Base-by-base conservation (phyloP, 139 green algal genomes). In the Edaphochlamys debaryana region DNA sequence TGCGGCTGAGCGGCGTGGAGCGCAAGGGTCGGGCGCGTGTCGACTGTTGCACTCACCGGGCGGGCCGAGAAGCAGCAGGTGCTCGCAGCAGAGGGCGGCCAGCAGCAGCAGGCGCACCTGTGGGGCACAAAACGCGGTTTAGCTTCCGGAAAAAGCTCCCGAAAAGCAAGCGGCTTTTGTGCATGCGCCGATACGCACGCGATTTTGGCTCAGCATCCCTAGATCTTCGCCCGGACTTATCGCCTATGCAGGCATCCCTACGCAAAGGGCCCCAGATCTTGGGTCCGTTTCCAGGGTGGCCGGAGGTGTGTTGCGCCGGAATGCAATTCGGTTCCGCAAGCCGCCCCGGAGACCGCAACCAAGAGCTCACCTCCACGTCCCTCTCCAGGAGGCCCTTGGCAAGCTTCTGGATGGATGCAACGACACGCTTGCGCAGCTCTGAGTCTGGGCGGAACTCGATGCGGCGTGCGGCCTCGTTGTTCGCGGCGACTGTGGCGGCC, bases 71-170 rank as follows among this genome's bases (percentile, higher is more conserved):
- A 98, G 90, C 74, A 98, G 91, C 79, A 98, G 70, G 84, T 98
- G 96, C 92, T 98, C 96, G 29, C 94, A 89, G 42, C 87, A 93
- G n/a, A 98, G 89, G 15, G 95, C 93, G 30, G 95, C 95, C n/a
- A 98, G 92, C 66, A 98, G 85, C 78, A 98, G 79, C 71, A 98
- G 89, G 41, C 95, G 90, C 25, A 96, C 95, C 94, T 97, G 84
- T 52, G 69, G 30, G n/a, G 22, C 22, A 52, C n/a, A 37, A 64
- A 63, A 63, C 54, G 19, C n/a, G n/a, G n/a, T n/a, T n/a, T n/a
- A n/a, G n/a, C n/a, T n/a, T n/a, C n/a, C n/a, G n/a, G 23, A 63
- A 29, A 63, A 9, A 29, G 54, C 20, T 32, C 23, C 15, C 23
- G 20, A n/a, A n/a, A n/a, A n/a, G n/a, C n/a, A n/a, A n/a, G n/a